Evolutionary conservation across 805 yeast genomes (phyloP).

Genomic region (Isabelozyma pseudorhagii): DNA sequence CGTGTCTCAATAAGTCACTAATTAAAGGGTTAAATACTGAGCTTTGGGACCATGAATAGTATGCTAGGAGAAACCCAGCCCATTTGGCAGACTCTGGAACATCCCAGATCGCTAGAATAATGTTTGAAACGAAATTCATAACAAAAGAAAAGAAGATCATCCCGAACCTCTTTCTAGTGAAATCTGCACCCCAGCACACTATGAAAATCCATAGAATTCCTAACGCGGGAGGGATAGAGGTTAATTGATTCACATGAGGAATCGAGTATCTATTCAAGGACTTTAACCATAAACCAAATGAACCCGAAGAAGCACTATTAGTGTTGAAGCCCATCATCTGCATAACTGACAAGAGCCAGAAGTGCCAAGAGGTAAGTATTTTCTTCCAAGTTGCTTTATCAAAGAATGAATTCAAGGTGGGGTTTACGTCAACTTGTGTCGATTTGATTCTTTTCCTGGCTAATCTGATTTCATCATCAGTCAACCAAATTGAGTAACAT

Average conservation of each 20-base stretch:
- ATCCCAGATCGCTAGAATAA: conserved; percentile 16
- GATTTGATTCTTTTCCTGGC: conserved; percentile 36
- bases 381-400: conserved; percentile 22
- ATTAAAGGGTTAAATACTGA: conserved; percentile 16
- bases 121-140: conserved; percentile 16
- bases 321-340: conserved; percentile 23
- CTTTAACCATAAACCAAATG: conserved; percentile 28
- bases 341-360: conserved; percentile 8
- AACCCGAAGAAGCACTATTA: conserved; percentile 27
- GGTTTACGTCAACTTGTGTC: conserved; percentile 16
- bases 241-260: conserved; percentile 45
- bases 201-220: conserved; percentile 51
- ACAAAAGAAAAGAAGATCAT: conserved; percentile 14
- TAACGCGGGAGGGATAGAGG: conserved; percentile 57
- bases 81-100: conserved; percentile 18
- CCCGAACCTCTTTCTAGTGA: conserved; percentile 26
- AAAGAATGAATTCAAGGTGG: conserved; percentile 17
- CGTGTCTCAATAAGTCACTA: conserved; percentile 17
- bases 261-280: conserved; percentile 35
- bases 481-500: conserved; percentile 49
- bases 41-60: conserved; percentile 19
- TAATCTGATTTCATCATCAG: conserved; percentile 55
- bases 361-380: conserved; percentile 28
- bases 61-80: conserved; percentile 14
- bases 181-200: conserved; percentile 50